Evolutionary conservation across 257 asterid genomes (phyloP).

Genomic region (Solanum piurae): DNA sequence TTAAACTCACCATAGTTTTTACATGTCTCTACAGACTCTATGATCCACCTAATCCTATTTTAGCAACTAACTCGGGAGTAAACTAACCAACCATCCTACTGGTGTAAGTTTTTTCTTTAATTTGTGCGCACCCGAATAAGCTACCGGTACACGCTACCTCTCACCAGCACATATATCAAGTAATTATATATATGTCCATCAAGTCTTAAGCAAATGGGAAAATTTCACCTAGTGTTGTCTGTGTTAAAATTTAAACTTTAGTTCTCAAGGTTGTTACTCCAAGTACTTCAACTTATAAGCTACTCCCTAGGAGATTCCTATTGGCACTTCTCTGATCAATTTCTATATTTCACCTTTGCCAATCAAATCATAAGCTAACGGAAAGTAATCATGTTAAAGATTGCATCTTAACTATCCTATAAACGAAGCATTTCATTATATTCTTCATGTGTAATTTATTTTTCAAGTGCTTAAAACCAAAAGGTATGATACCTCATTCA

Average conservation of each 20-base stretch:
- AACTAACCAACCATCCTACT: neutral
- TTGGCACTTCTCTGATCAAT: neutral
- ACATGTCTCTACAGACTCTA: neutral
- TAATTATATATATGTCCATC: neutral
- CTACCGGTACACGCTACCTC: neutral
- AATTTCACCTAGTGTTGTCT: neutral
- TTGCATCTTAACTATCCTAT: neutral
- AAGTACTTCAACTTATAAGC: neutral
- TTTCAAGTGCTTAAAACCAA: neutral
- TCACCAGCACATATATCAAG: neutral
- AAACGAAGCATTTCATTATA: neutral
- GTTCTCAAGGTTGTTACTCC: neutral
- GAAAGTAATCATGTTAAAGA: neutral
- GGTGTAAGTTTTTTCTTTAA: neutral
- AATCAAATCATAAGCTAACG: neutral
- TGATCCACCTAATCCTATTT: neutral
- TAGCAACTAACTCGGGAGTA: neutral
- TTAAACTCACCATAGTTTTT: neutral
- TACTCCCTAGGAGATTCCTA: neutral
- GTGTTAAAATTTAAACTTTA: neutral
- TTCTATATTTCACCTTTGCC: neutral
- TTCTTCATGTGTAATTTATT: neutral
- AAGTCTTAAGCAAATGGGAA: neutral
- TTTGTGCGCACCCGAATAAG: neutral
- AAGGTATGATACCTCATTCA: slow-evolving; percentile 68